phyloP scores from a whole-genome alignment of 805 yeast genomes.

The Candida incommunis region DNA sequence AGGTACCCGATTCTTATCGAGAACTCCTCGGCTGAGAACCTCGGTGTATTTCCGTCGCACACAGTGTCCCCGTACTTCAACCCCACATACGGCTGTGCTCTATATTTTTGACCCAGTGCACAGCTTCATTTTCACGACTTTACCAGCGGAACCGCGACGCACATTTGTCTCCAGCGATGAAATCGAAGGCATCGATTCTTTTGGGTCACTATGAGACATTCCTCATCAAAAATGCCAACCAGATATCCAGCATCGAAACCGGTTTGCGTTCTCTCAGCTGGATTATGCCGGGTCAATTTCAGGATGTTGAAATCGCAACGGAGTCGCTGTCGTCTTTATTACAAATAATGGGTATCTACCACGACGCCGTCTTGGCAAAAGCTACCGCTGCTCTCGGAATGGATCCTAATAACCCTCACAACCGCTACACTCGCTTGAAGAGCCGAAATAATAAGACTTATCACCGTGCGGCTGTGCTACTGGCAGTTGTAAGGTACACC shows the following conservation, averaged over 20 bases:
- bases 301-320: conserved; percentile 24
- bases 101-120: too few relatives aligned
- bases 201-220: conserved; percentile 13
- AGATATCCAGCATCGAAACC: conserved; percentile 24
- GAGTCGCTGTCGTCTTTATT: conserved; percentile 21
- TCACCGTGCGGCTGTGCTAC: conserved; percentile 15
- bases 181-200: too few relatives aligned
- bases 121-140: too few relatives aligned
- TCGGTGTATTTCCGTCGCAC: too few relatives aligned
- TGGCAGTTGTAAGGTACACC: conserved; percentile 19
- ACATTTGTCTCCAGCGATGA: too few relatives aligned
- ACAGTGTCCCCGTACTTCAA: too few relatives aligned
- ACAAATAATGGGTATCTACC: conserved; percentile 24
- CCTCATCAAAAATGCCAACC: conserved; percentile 22
- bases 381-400: conserved; percentile 11
- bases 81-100: too few relatives aligned
- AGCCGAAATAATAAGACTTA: conserved; percentile 11
- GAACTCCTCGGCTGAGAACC: too few relatives aligned
- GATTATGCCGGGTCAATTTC: conserved; percentile 25
- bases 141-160: too few relatives aligned
- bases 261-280: conserved; percentile 21
- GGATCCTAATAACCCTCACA: conserved; percentile 14
- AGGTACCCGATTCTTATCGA: too few relatives aligned
- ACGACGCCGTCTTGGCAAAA: conserved; percentile 22
- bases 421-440: conserved; percentile 16